Conservation (phyloP, 192 early-diverging fungal genomes). For the Obelidium mucronatum region DNA sequence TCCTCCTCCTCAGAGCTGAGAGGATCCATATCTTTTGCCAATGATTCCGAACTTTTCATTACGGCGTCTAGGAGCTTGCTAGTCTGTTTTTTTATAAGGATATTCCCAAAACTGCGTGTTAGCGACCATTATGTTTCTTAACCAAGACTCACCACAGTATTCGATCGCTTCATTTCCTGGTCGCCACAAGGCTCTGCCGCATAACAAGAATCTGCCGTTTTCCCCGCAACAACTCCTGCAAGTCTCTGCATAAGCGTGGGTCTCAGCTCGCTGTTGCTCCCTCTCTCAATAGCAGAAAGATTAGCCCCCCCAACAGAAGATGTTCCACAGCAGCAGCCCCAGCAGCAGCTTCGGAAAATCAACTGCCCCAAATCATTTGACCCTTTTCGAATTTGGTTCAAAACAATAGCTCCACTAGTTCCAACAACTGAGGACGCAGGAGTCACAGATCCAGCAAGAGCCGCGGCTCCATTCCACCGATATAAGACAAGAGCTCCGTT, state of each 20-base stretch:
- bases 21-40: no score
- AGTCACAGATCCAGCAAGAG: not conserved
- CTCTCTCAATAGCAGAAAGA: not conserved
- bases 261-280: not conserved
- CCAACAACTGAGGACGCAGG: not conserved
- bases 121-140: no score
- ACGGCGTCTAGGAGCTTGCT: no score
- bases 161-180: no score
- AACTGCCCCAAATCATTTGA: not conserved
- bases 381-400: constrained; percentile 9
- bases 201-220: no score
- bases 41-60: no score
- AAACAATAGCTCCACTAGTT: not conserved
- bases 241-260: constrained; percentile 25
- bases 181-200: no score
- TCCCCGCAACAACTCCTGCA: not conserved
- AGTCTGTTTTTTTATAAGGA: no score
- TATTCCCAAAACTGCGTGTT: no score
- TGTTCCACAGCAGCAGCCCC: not conserved
- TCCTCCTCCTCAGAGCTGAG: no score
- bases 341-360: constrained; percentile 8
- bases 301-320: not conserved
- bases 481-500: not conserved
- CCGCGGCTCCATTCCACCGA: not conserved
- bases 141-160: no score